Evolutionary conservation across 345 rosid genomes (phyloP), one percentile per base, ranked within the genome.

Genomic region (Sisymbrium altissimum): DNA sequence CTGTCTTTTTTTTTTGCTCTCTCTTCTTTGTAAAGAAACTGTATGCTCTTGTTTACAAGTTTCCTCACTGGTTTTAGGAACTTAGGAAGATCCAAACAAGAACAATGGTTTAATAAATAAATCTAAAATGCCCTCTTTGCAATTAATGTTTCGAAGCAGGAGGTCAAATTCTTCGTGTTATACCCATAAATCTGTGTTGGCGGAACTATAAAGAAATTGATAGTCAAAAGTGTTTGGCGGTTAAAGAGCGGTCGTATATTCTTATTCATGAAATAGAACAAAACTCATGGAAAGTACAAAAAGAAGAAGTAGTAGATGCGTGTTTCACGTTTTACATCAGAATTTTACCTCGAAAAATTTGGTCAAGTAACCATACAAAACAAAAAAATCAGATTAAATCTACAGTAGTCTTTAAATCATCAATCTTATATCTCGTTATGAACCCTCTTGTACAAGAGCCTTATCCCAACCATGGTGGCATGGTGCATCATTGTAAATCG

Each of bases 11-110:
- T 0, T 35, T 27, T 39, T 1, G 13, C 5, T 3, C 35, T 30
- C 21, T 65, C 9, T 21, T 40, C 64, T 59, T 38, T 67, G 73
- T 66, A 49, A 66, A 32, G 73, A 58, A 36, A 36, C 36, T 58
- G 36, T 45, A 60, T 32, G 72, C 29, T 50, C 50, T 30, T 62
- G 64, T 43, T 59, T 17, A 68, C 68, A 52, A 57, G 17, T 17
- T 23, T 15, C 39, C 58, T 36, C 14, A 39, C 40, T 49, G 19
- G 38, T 60, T 68, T 50, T 49, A 43, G 49, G 23, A 60, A 41
- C 56, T 75, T 59, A n/a, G 74, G 49, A 43, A 49, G 40, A 57
- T 43, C 74, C 41, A 44, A 15, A 23, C 8, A 32, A 43, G 29
- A 33, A 41, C 4, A 64, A 64, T 5, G 30, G 23, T 36, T 15